Evolutionary conservation across 352 stramenopile genomes (phyloP).

Genomic region (Blastocystis sp.): DNA sequence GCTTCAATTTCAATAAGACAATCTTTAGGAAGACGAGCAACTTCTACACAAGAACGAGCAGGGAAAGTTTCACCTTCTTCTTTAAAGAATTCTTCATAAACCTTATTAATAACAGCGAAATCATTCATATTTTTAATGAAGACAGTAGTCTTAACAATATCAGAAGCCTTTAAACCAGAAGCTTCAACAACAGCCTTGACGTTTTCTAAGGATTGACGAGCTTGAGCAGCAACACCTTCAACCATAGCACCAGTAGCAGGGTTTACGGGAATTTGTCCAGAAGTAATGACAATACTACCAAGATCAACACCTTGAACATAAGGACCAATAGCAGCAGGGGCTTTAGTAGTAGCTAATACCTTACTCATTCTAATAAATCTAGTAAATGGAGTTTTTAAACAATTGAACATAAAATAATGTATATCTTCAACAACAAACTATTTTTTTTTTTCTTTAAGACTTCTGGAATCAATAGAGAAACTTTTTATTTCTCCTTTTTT

Average conservation of each 20-base stretch:
- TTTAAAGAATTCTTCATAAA: constrained; percentile 32
- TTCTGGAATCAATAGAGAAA: too few species aligned
- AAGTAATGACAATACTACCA: constrained; percentile 30
- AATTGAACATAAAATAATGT: too few species aligned
- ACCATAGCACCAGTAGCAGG: constrained; percentile 29
- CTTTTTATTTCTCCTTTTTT: too few species aligned
- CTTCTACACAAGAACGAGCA: constrained; percentile 36
- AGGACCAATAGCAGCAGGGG: constrained; percentile 35
- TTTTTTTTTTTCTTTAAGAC: too few species aligned
- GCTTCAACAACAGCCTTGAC: constrained; percentile 38
- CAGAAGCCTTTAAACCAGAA: constrained; percentile 16
- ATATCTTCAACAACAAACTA: too few species aligned
- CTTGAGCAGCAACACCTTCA: constrained; percentile 34
- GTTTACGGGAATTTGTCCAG: constrained; percentile 29
- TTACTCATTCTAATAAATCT: constrained; percentile 31
- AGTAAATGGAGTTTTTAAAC: too few species aligned
- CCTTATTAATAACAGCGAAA: constrained; percentile 28
- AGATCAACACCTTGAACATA: constrained; percentile 29
- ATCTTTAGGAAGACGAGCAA: constrained; percentile 38
- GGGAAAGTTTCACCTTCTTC: constrained; percentile 27
- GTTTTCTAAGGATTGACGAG: constrained; percentile 34
- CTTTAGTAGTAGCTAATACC: constrained; percentile 29
- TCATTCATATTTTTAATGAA: constrained; percentile 38
- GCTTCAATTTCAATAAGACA: constrained; percentile 29
- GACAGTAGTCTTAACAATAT: constrained; percentile 37